Conservation (phyloP, 2,329 filamentous ascomycete genomes). For the Xylaria sp. region DNA sequence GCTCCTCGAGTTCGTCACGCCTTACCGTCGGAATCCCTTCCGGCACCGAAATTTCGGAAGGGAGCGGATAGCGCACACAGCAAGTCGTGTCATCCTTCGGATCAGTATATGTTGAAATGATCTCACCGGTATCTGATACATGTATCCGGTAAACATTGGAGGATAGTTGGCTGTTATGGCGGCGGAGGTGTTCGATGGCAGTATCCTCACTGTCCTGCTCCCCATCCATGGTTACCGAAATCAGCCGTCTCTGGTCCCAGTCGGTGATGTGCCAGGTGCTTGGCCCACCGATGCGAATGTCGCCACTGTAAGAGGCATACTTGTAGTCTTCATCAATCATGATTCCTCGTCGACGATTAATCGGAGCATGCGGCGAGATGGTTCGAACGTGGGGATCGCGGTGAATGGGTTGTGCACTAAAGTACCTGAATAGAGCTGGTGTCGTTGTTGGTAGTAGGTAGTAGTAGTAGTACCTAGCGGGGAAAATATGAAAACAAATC, state of each 20-base stretch:
- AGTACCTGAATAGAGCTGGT: no score
- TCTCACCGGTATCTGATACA: conserved; percentile 41
- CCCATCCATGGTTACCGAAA: conserved; percentile 48
- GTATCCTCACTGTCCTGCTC: conserved; percentile 46
- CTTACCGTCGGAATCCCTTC: conserved; percentile 37
- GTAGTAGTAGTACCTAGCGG: no score
- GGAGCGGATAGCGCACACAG: conserved; percentile 44
- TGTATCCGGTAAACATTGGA: conserved; percentile 40
- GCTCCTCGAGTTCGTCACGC: conserved; percentile 46
- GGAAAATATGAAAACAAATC: no score
- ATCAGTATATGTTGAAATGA: conserved; percentile 43
- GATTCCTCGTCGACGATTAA: not conserved
- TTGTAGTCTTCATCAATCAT: conserved; percentile 37
- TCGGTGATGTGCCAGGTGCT: conserved; percentile 47
- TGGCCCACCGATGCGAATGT: conserved; percentile 41
- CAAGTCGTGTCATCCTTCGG: conserved; percentile 46
- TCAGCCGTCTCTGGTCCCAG: conserved; percentile 46
- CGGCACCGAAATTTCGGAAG: conserved; percentile 38
- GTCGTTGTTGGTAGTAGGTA: no score
- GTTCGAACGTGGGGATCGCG: no score
- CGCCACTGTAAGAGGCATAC: conserved; percentile 35
- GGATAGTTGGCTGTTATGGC: conserved; percentile 34
- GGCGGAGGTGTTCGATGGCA: conserved; percentile 44
- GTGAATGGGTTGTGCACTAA: no score
- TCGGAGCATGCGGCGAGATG: no score